Base-by-base conservation (phyloP, 148 eudicot species). In the Limonium bicolor region DNA sequence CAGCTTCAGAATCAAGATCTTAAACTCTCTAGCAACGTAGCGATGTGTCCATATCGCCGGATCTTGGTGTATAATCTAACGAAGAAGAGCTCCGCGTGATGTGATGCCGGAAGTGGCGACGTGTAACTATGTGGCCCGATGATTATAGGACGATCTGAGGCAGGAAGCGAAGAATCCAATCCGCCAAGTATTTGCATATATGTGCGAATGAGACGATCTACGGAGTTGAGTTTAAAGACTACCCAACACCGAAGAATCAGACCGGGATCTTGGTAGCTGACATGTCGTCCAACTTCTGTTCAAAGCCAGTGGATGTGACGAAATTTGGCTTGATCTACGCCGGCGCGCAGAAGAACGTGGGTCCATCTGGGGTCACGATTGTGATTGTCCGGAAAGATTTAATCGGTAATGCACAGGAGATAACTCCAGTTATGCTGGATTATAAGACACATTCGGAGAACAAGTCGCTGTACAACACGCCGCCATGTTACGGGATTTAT, bases 331-430 rank as follows among this genome's bases (percentile, higher is more conserved):
- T 80, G 11, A 85, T 90, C 35, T 90, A 90, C 45, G 93, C 99
- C 0, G 99, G 99, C 35, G 99, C 95, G 0, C 99, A 90, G 74
- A 90, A 90, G 41, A 90, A 90, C 48, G 82, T 90, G 0, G 99
- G 99, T 0, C 99, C 99, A 0, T 65, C 99, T 13, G 99, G 99
- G 44, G 95, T 90, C 4, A 85, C 99, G 0, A 67, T 90, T 36
- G 93, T 78, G 58, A 90, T 90, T 27, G 43, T 85, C 7, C 58
- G 88, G 58, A 75, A 74, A 4, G 95, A 90, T 71, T 69, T 90
- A 73, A 61, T 90, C 33, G 93, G 88, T 7, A 76, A 76, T 13
- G 76, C 88, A 1, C 95, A 81, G 58, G 63, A 28, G 8, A 69
- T 62, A 6, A 78, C 95, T 0, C 99, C 99, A 4, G 62, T 90